Base-by-base conservation (phyloP, 208 protist species). In the Naegleria fowleri region DNA sequence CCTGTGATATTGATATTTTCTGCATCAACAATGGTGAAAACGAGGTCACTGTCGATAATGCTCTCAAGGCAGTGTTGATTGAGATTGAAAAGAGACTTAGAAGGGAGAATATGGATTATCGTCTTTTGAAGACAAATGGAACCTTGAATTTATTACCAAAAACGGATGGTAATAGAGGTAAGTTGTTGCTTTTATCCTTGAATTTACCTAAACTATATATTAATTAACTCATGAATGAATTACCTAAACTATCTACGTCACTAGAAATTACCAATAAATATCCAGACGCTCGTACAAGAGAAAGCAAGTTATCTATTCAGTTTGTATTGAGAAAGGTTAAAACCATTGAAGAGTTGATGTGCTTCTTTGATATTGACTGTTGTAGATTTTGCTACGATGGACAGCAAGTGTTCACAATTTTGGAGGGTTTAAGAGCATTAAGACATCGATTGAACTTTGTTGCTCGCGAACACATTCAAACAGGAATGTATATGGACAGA, bases 371-470 rank as follows among this genome's bases (percentile, higher is more conserved):
- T 88, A 15, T 88, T n/a, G 84, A 88, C 36, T 88, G 84, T 22
- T 58, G 41, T 3, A 88, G 84, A 88, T 88, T 88, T 88, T 25
- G 16, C 19, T 88, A 58, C 41, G 84, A 88, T 88, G 39, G 11
- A 4, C 29, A 55, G 6, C 6, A 22, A 19, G 84, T 88, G 39
- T 88, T 58, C n/a, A 88, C 84, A 19, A 58, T 55, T 33, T 25
- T 38, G 13, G 84, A 88, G 36, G 84, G 84, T 6, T 33, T 88
- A 4, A 48, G 84, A 88, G 6, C 84, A 15, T 7, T 88, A 13
- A 55, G 9, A 1, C n/a, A 16, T 29, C 15, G 36, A 58, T 22
- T 39, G 5, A 88, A 88, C 36, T 29, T 58, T 55, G 19, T 88
- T 5, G 0, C 13, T 5, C 15, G 13, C 38, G 7, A 25, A n/a